These are phyloP conservation scores for Protea cynaroides DNA, from an alignment of 164 flowering plant species.

Conservation along the genomic window DNA sequence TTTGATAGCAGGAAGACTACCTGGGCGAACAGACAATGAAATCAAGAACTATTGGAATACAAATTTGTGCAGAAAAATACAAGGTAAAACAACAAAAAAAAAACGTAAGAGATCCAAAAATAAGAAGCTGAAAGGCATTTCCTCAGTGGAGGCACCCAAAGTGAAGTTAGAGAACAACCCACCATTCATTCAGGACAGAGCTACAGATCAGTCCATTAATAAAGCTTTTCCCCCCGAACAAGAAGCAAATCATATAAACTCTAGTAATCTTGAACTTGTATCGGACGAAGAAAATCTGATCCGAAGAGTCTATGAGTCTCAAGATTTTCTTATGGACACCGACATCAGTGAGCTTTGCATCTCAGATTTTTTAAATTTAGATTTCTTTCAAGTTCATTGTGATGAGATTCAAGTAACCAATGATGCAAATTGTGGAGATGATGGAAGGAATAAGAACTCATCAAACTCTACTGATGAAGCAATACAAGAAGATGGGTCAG, in stretches of 20 bases:
- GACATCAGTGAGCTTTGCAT: slow-evolving; percentile 8
- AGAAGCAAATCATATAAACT: too few species aligned
- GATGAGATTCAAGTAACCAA: background rate
- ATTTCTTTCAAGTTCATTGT: background rate
- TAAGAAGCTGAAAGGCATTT: background rate
- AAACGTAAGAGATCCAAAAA: background rate
- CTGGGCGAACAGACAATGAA: slow-evolving; percentile 21
- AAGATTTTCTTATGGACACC: slow-evolving; percentile 4
- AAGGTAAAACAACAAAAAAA: background rate
- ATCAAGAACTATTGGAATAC: slow-evolving; percentile 15
- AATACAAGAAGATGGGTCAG: too few species aligned
- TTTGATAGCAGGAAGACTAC: slow-evolving; percentile 15
- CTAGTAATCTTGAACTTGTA: too few species aligned
- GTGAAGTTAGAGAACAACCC: background rate
- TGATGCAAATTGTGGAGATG: background rate
- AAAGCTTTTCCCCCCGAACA: too few species aligned
- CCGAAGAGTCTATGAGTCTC: background rate
- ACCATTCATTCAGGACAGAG: slow-evolving; percentile 12
- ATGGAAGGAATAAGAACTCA: background rate
- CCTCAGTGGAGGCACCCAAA: background rate
- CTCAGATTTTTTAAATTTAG: background rate
- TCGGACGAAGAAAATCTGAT: background rate
- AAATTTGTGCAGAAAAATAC: slow-evolving; percentile 4
- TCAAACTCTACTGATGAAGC: background rate
- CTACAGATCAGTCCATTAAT: slow-evolving; percentile 7